Percentiles rank a stretch among this genome's conserved stretches.
Conservation (phyloP, 257 asterid species). For the Vinca minor region DNA sequence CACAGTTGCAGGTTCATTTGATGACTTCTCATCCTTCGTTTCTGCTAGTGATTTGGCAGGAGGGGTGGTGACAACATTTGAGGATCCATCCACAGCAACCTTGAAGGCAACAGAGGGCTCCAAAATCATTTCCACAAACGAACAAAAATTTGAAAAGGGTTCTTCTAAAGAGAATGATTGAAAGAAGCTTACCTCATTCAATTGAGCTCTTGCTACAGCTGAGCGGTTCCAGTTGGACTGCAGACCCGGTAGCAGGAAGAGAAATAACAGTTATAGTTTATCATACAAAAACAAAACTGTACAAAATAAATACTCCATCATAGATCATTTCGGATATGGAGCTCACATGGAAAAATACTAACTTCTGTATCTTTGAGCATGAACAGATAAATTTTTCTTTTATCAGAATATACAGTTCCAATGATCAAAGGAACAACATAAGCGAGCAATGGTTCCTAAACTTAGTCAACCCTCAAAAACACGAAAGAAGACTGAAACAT, state of each 20-base stretch:
- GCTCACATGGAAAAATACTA: background rate
- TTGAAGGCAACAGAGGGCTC: constrained; percentile 38
- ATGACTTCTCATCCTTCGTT: constrained; percentile 32
- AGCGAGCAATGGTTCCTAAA: background rate
- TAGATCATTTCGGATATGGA: no score
- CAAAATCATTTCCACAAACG: constrained; percentile 24
- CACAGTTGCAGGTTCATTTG: constrained; percentile 33
- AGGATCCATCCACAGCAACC: constrained; percentile 58
- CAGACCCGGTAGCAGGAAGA: constrained; percentile 34
- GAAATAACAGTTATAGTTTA: constrained; percentile 3
- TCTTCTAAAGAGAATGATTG: constrained; percentile 22
- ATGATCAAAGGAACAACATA: background rate
- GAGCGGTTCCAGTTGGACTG: constrained; percentile 46
- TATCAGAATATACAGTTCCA: background rate
- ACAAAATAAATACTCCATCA: background rate
- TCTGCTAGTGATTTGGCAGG: constrained; percentile 26
- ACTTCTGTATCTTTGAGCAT: background rate
- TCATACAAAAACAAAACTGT: background rate
- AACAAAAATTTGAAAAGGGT: constrained; percentile 21
- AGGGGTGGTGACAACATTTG: constrained; percentile 34
- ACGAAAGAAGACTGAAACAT: background rate
- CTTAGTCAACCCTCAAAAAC: background rate
- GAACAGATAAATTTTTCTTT: background rate
- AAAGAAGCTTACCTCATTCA: constrained; percentile 49
- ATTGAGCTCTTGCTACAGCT: constrained; percentile 40